These are phyloP conservation scores for Myotisia sp. DNA, from an alignment of 2,329 filamentous ascomycete species.

Conservation along the genomic window DNA sequence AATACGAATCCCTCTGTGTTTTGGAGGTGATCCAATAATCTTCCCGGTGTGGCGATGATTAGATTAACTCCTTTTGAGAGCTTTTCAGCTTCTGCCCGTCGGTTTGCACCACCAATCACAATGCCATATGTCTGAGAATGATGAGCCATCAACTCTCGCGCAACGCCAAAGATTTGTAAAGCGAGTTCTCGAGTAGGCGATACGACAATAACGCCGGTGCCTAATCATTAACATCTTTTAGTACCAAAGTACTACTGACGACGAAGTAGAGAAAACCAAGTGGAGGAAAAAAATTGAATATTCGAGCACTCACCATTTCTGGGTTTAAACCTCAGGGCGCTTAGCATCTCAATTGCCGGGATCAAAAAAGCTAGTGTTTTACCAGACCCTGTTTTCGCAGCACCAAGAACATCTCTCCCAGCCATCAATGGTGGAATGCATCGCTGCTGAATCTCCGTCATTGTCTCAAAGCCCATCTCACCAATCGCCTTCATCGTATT, in stretches of 20 bases:
- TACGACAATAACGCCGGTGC: conserved; percentile 80
- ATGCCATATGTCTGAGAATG: conserved; percentile 95
- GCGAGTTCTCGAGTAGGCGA: conserved; percentile 89
- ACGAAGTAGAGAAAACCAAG: conserved; percentile 5
- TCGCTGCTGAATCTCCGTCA: conserved; percentile 87
- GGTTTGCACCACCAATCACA: conserved; percentile 87
- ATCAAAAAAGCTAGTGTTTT: conserved; percentile 94
- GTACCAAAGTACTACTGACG: background rate
- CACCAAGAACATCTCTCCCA: conserved; percentile 82
- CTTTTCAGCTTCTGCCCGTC: conserved; percentile 84
- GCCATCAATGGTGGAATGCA: conserved; percentile 79
- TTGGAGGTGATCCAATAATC: conserved; percentile 83
- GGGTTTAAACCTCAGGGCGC: conserved; percentile 82
- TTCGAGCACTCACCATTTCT: conserved; percentile 48
- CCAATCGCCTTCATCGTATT: conserved; percentile 48
- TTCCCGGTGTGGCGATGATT: conserved; percentile 81
- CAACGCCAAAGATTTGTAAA: conserved; percentile 90
- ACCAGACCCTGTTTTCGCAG: conserved; percentile 89
- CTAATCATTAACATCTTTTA: conserved; percentile 14
- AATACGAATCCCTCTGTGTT: conserved; percentile 80
- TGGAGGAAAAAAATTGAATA: conserved; percentile 5
- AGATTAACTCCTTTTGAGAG: conserved; percentile 88
- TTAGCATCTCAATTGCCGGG: conserved; percentile 84
- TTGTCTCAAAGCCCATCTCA: conserved; percentile 84
- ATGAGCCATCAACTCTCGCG: conserved; percentile 77